phyloP scores from a whole-genome alignment of 2,329 filamentous ascomycete genomes.

The Fusarium stilboides region DNA sequence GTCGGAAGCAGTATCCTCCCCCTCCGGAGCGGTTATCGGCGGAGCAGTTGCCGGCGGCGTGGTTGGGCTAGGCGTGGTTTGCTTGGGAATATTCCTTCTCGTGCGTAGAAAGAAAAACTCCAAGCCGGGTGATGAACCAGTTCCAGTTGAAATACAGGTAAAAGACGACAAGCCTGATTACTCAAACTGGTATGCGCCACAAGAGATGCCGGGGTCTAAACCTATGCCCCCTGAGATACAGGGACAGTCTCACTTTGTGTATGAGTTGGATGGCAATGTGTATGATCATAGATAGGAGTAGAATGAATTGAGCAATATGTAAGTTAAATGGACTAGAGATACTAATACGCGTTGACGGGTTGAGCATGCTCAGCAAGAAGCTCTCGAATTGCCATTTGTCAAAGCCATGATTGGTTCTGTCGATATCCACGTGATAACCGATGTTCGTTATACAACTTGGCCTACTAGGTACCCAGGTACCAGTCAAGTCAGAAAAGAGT shows the following conservation, averaged over 20 bases:
- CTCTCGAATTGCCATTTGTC: too few species aligned
- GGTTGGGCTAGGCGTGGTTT: slow-evolving; percentile 4
- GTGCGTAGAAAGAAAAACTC: slow-evolving; percentile 14
- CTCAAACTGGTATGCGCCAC: neutral
- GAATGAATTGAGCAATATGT: neutral
- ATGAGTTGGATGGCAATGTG: slow-evolving; percentile 27
- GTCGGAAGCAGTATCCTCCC: slow-evolving; percentile 4
- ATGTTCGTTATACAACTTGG: too few species aligned
- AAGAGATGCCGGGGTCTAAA: slow-evolving; percentile 1
- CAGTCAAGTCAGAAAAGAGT: too few species aligned
- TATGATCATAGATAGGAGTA: neutral
- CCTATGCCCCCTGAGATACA: neutral
- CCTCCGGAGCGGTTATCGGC: slow-evolving; percentile 23
- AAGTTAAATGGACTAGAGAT: too few species aligned
- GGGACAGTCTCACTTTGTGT: slow-evolving; percentile 16
- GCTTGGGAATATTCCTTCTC: slow-evolving; percentile 15
- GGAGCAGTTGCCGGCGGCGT: slow-evolving; percentile 21
- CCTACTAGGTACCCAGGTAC: too few species aligned
- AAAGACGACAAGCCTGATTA: neutral
- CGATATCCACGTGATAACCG: too few species aligned
- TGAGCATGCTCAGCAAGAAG: too few species aligned
- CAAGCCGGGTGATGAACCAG: neutral
- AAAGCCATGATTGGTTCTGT: too few species aligned
- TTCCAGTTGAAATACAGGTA: neutral
- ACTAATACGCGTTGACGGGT: too few species aligned